Evolutionary conservation across 2,329 filamentous ascomycete species (phyloP).

Genomic region (Clonostachys chloroleuca): DNA sequence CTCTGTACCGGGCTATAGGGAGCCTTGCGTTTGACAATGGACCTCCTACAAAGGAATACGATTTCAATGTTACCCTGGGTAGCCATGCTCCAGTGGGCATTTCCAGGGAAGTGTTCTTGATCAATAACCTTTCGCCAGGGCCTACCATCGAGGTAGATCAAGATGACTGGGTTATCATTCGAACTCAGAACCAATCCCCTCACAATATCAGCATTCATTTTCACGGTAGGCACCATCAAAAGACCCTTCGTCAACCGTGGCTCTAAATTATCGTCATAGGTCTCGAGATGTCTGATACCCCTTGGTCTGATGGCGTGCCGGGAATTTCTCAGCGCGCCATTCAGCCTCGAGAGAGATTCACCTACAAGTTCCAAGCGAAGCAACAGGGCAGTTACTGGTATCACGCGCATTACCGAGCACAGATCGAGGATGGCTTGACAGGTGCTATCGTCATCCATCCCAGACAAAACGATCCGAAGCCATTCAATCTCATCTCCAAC

Average conservation of each 20-base stretch:
- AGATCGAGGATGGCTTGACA: conserved; percentile 56
- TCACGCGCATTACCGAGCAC: conserved; percentile 50
- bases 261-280: too few species aligned
- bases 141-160: conserved; percentile 50
- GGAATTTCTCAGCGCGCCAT: conserved; percentile 52
- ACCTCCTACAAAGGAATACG: conserved; percentile 18
- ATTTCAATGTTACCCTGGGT: conserved; percentile 27
- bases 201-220: conserved; percentile 44
- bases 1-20: too few species aligned
- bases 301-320: conserved; percentile 58
- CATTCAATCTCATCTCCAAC: conserved; percentile 53
- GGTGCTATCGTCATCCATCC: conserved; percentile 49
- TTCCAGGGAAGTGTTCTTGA: conserved; percentile 36
- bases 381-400: conserved; percentile 58
- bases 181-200: conserved; percentile 39
- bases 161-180: conserved; percentile 41
- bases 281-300: conserved; percentile 44
- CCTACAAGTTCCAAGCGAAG: conserved; percentile 48
- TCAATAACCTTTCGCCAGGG: conserved; percentile 60
- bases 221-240: conserved; percentile 34
- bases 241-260: too few species aligned
- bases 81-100: conserved; percentile 37
- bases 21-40: too few species aligned
- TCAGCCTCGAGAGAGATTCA: conserved; percentile 37
- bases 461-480: conserved; percentile 20